A percentile compares a stretch with the other conserved stretches of the same genome.
Evolutionary conservation across 495 filamentous ascomycete genomes (phyloP).

Genomic region (Bathelium albidoporum): DNA sequence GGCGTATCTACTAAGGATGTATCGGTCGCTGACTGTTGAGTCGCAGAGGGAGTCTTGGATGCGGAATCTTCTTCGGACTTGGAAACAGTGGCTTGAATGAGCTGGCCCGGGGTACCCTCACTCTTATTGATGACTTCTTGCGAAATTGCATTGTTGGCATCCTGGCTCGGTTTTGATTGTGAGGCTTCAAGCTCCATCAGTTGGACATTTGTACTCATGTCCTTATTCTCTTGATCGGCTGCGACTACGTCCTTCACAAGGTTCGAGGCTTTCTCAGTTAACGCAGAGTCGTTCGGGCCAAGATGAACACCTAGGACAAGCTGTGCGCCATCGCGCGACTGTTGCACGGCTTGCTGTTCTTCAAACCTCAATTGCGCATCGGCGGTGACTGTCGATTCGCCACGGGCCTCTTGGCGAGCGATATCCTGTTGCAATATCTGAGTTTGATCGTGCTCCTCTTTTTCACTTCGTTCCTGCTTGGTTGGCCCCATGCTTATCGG

Average conservation of each 20-base stretch:
- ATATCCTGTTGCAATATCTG: conserved; percentile 30
- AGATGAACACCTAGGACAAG: neutral
- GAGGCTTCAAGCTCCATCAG: neutral
- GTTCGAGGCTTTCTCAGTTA: neutral
- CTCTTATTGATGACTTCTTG: neutral
- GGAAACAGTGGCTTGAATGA: neutral
- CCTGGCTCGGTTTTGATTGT: neutral
- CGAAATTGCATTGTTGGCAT: neutral
- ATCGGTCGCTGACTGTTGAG: neutral
- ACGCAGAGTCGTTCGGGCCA: neutral
- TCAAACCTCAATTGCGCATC: conserved; percentile 34
- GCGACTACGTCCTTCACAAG: neutral
- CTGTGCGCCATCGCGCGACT: conserved; percentile 17
- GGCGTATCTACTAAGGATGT: neutral
- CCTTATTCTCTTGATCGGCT: neutral
- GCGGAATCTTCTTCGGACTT: neutral
- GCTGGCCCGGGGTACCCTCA: neutral
- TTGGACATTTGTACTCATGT: neutral
- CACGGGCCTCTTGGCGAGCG: conserved; percentile 26
- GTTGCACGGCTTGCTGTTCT: conserved; percentile 22
- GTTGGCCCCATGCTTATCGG: conserved; percentile 24
- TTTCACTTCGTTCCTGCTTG: conserved; percentile 25
- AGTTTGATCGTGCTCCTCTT: conserved; percentile 32
- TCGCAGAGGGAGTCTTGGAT: neutral
- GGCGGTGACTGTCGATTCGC: conserved; percentile 22